Conservation (phyloP, 371 early-diverging fungal species). For the Apophysomyces ossiformis region DNA sequence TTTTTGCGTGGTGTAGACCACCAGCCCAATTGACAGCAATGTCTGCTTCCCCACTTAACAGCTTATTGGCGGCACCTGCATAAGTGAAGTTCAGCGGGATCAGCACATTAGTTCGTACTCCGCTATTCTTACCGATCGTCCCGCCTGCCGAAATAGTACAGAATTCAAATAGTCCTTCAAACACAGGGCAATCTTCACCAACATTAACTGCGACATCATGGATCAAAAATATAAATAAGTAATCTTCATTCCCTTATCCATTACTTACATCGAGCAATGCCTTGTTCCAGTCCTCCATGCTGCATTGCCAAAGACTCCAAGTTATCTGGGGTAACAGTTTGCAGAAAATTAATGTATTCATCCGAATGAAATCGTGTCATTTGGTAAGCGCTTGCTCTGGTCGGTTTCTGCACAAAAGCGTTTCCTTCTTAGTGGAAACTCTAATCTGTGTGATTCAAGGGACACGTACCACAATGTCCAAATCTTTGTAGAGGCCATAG, state of each 20-base stretch:
- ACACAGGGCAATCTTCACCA: conserved; percentile 98
- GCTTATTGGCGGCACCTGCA: conserved; percentile 86
- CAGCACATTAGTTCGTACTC: neutral
- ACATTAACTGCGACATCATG: conserved; percentile 70
- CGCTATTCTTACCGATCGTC: conserved; percentile 75
- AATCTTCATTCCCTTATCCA: neutral
- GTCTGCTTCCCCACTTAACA: conserved; percentile 87
- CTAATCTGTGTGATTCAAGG: conserved; percentile 5
- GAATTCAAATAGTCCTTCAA: conserved; percentile 97
- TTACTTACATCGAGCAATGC: conserved; percentile 74
- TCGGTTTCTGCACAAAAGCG: conserved; percentile 65
- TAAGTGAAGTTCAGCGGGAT: neutral
- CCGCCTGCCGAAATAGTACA: conserved; percentile 94
- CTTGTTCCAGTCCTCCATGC: conserved; percentile 64
- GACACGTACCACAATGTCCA: conserved; percentile 82
- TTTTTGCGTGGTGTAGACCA: conserved; percentile 97
- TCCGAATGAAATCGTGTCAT: conserved; percentile 99
- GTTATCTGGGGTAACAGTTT: conserved; percentile 94
- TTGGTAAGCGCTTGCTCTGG: conserved; percentile 89
- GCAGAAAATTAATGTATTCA: conserved; percentile 98
- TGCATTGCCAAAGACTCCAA: conserved; percentile 81
- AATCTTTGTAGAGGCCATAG: conserved; percentile 94
- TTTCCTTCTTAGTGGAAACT: conserved; percentile 13
- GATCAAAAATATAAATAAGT: neutral
- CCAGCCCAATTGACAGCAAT: conserved; percentile 98